Evolutionary conservation across 2,329 filamentous ascomycete genomes (phyloP).

Genomic region (Fusarium musae): DNA sequence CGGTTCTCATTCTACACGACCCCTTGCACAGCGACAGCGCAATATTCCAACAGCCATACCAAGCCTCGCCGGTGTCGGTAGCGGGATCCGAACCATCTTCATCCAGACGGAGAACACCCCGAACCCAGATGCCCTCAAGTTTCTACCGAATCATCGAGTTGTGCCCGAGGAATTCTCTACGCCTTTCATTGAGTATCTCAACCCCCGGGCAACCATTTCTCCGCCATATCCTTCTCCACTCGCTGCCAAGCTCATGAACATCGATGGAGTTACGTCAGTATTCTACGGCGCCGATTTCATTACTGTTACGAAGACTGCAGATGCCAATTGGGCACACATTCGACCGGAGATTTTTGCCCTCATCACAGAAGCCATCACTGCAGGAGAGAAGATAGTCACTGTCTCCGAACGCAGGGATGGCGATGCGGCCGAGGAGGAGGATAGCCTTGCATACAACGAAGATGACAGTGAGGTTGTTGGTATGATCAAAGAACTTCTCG

Average conservation of each 20-base stretch:
- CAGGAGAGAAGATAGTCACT: constrained; percentile 83
- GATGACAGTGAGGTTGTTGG: constrained; percentile 93
- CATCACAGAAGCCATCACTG: constrained; percentile 91
- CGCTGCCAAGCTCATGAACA: constrained; percentile 88
- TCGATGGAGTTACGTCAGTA: constrained; percentile 93
- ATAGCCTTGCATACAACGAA: constrained; percentile 85
- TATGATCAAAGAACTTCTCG: constrained; percentile 98
- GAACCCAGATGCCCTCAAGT: constrained; percentile 96
- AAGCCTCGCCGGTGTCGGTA: constrained; percentile 43
- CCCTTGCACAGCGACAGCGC: constrained; percentile 27
- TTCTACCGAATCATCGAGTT: constrained; percentile 88
- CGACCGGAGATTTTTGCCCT: constrained; percentile 95
- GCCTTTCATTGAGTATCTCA: constrained; percentile 91
- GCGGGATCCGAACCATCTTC: constrained; percentile 80
- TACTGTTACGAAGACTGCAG: constrained; percentile 89
- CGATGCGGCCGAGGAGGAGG: constrained; percentile 61
- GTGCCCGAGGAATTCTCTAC: constrained; percentile 78
- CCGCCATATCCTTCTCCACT: constrained; percentile 92
- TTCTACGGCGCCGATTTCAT: constrained; percentile 98
- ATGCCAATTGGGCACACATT: constrained; percentile 92
- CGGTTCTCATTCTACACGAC: constrained; percentile 37
- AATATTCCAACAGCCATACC: constrained; percentile 27
- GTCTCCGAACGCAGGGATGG: constrained; percentile 70
- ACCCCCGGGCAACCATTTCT: constrained; percentile 85
- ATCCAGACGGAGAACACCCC: constrained; percentile 97